A percentile compares a stretch with the other conserved stretches of the same genome.
phyloP scores from a whole-genome alignment of 306 rosid species.

The Quercus berberidifolia region DNA sequence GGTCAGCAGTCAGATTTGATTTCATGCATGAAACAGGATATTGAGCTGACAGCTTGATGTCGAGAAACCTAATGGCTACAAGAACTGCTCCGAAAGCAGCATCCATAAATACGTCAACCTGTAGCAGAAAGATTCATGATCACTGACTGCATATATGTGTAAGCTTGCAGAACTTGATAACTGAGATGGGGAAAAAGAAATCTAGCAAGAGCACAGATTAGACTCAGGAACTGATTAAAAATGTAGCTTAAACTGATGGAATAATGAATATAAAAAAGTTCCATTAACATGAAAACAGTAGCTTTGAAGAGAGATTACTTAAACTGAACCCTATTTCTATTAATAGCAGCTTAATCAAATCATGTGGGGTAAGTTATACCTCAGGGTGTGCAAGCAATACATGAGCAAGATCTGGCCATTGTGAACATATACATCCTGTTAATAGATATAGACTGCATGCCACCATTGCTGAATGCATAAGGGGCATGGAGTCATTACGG shows the following conservation, averaged over 20 bases:
- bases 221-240: not conserved
- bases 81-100: too few species aligned
- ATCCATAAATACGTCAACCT: too few species aligned
- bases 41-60: too few species aligned
- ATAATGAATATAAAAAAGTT: not conserved
- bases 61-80: too few species aligned
- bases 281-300: constrained; percentile 9
- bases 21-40: constrained; percentile 10
- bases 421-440: constrained; percentile 47
- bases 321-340: not conserved
- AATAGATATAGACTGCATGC: constrained; percentile 49
- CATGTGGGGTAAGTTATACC: constrained; percentile 18
- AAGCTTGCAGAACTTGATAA: not conserved
- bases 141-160: not conserved
- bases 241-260: not conserved
- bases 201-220: not conserved
- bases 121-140: too few species aligned
- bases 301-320: not conserved
- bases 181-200: not conserved
- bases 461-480: constrained; percentile 47
- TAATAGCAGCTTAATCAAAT: not conserved
- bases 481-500: constrained; percentile 20
- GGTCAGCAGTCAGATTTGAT: constrained; percentile 29
- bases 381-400: constrained; percentile 58
- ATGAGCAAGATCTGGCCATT: constrained; percentile 52